A percentile compares a stretch with the other conserved stretches of the same genome.
Conservation (phyloP, 2,329 filamentous ascomycete genomes). For the Xylaria sp. region DNA sequence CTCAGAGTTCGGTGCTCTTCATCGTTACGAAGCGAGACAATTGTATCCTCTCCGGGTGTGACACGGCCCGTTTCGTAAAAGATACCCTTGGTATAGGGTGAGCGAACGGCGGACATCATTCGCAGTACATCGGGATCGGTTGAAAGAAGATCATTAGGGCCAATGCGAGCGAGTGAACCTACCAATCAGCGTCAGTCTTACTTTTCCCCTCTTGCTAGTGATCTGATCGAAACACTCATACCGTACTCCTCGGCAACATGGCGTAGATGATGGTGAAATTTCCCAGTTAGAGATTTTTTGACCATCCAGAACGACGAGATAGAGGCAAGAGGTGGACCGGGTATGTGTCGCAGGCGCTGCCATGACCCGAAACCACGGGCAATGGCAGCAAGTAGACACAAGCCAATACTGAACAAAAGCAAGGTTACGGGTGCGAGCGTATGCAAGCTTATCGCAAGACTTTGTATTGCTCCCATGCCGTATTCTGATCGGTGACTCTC, state of each 20-base stretch:
- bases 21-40: conserved; percentile 51
- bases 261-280: conserved; percentile 42
- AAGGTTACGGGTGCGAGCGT: conserved; percentile 22
- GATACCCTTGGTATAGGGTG: conserved; percentile 51
- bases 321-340: conserved; percentile 45
- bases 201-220: neutral
- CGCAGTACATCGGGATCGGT: conserved; percentile 41
- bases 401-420: conserved; percentile 22
- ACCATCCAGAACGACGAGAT: conserved; percentile 45
- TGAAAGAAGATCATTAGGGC: conserved; percentile 44
- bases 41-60: conserved; percentile 50
- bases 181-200: conserved; percentile 9
- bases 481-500: neutral
- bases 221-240: conserved; percentile 4
- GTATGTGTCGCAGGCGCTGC: conserved; percentile 46
- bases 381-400: conserved; percentile 23
- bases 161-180: conserved; percentile 43
- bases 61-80: conserved; percentile 53
- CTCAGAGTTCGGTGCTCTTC: conserved; percentile 52
- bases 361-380: conserved; percentile 39
- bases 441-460: conserved; percentile 24
- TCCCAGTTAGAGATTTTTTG: conserved; percentile 39
- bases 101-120: conserved; percentile 50
- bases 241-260: conserved; percentile 38
- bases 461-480: conserved; percentile 25